Evolutionary conservation across 345 rosid species (phyloP), one percentile per base, ranked within the genome.

Genomic region (Theobroma cacao): DNA sequence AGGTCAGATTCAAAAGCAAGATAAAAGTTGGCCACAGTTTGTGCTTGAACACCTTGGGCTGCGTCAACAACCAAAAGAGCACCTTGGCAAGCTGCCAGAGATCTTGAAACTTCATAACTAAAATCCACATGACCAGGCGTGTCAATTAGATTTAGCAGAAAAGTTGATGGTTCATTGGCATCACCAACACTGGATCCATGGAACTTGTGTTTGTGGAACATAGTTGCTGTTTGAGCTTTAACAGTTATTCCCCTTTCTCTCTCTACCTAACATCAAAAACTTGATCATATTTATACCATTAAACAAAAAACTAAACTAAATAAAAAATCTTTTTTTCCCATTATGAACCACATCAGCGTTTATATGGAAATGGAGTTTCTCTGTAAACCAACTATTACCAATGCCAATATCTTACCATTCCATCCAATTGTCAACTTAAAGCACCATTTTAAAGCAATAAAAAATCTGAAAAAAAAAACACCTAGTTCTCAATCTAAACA

Each of bases 51-150:
- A 7, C 99, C 99, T 86, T 96, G 98, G 71, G 98, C 99, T 22
- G 98, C 98, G 88, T 96, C 98, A 76, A 96, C 98, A 34, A 96
- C 97, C 84, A 96, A 87, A 81, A 96, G 97, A 26, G 90, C 98
- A 75, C 99, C 99, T 78, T 96, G 98, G 86, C 99, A 96, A 81
- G 99, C 99, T 24, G 98, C 97, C 74, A 96, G 88, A 4, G 99
- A 96, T 85, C 99, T 91, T 18, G 99, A 96, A 31, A 96, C 99
- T 84, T 94, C 99, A 75, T 96, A 96, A 84, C 98, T 96, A 79
- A 94, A 96, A 80, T 96, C 99, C 10, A 96, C 99, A 85, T 96
- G 99, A 75, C 97, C 99, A 13, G 99, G 99, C 0, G 99, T 96
- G 81, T 96, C 98, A 26, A 96, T 89, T 56, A 96, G 87, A 79